Conservation (phyloP, 495 filamentous ascomycete genomes). For the Xylaria flabelliformis region DNA sequence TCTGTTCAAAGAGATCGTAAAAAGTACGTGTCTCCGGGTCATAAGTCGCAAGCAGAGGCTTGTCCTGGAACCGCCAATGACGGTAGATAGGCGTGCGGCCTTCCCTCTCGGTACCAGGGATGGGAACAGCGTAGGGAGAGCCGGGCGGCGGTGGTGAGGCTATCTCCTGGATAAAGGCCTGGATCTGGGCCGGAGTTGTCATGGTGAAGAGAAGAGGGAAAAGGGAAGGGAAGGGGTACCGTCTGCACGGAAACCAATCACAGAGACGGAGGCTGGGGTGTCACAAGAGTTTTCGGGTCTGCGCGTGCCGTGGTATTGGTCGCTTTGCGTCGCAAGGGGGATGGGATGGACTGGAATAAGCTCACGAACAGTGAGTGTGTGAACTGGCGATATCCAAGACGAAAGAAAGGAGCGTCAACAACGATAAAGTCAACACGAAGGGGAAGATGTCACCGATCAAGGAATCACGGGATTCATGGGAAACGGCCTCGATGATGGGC, state of each 20-base stretch:
- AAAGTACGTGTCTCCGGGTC: conserved; percentile 75
- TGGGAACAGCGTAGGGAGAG: conserved; percentile 66
- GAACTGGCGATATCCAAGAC: too few relatives aligned
- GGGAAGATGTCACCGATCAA: not conserved
- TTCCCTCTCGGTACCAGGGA: conserved; percentile 75
- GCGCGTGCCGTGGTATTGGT: not conserved
- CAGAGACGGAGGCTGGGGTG: not conserved
- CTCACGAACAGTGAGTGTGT: not conserved
- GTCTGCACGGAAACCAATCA: conserved; percentile 9
- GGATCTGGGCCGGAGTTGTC: conserved; percentile 35
- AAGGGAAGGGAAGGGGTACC: not conserved
- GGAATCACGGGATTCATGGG: not conserved
- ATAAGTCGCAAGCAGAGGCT: conserved; percentile 71
- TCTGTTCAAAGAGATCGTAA: conserved; percentile 82
- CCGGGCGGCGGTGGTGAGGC: conserved; percentile 63
- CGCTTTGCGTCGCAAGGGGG: not conserved
- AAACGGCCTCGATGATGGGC: not conserved
- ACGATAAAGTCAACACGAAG: not conserved
- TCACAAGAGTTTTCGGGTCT: not conserved
- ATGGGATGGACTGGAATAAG: not conserved
- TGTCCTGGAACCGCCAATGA: conserved; percentile 77
- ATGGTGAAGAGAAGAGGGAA: not conserved
- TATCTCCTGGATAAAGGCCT: conserved; percentile 50
- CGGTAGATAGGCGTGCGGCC: conserved; percentile 81
- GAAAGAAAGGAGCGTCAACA: not conserved